Conservation (phyloP, 345 rosid species). For the Hibiscus mutabilis region DNA sequence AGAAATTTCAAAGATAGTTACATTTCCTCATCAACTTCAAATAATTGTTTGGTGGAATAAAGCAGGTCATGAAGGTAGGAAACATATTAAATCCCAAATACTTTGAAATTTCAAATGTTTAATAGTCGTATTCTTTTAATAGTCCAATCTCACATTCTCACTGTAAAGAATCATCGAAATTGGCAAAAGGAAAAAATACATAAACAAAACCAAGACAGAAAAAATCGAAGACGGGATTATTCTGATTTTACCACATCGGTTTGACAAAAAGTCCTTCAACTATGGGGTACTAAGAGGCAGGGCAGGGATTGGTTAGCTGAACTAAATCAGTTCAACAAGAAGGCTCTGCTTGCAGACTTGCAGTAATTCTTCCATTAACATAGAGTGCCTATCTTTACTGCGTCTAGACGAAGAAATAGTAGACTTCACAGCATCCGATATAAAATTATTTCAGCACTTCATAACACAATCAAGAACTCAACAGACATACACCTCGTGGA, state of each 20-base stretch:
- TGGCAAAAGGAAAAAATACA: not conserved
- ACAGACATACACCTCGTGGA: not conserved
- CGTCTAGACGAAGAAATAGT: not conserved
- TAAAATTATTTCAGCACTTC: not conserved
- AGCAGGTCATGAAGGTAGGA: not conserved
- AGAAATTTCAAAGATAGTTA: not conserved
- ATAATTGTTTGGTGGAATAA: not conserved
- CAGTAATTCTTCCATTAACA: not conserved
- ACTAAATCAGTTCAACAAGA: not conserved
- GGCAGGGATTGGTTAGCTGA: not conserved
- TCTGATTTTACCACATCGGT: not conserved
- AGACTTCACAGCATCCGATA: not conserved
- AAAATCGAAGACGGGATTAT: not conserved
- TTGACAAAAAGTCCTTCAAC: not conserved
- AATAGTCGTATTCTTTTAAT: not conserved
- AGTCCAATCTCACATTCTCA: not conserved
- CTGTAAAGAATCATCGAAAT: not conserved
- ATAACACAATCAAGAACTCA: not conserved
- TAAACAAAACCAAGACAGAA: not conserved
- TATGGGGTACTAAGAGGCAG: not conserved
- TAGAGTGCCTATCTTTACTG: not conserved
- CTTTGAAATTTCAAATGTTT: not conserved
- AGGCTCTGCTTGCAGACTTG: not conserved
- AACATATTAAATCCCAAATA: not conserved
- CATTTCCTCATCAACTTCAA: constrained; percentile 7